Evolutionary conservation across 352 stramenopile genomes (phyloP).

Genomic region (Thalassiosira livingstoniorum): DNA sequence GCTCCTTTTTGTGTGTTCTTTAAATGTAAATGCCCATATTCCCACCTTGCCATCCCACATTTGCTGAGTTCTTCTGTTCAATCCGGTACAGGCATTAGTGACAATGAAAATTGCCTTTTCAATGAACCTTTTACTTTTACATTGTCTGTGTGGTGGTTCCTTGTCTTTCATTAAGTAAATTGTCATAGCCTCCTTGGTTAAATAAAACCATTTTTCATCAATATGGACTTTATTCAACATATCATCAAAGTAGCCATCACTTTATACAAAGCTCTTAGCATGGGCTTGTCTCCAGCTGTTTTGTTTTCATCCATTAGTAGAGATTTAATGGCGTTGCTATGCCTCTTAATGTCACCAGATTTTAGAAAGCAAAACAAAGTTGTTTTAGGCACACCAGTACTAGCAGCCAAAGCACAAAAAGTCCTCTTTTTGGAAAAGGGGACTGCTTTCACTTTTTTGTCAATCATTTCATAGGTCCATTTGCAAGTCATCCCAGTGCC

Average conservation of each 20-base stretch:
- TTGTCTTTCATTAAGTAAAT: conserved; percentile 14
- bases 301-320: background rate
- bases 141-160: background rate
- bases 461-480: too few relatives aligned
- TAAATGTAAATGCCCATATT: conserved; percentile 13
- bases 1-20: background rate
- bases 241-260: background rate
- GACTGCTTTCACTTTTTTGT: too few relatives aligned
- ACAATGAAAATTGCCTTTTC: conserved; percentile 25
- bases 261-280: background rate
- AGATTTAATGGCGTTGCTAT: background rate
- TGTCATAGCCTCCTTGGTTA: background rate
- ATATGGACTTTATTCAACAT: conserved; percentile 8
- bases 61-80: background rate
- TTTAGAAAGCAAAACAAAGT: too few relatives aligned
- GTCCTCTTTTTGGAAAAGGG: too few relatives aligned
- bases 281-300: background rate
- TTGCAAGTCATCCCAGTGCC: too few relatives aligned
- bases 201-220: conserved; percentile 37
- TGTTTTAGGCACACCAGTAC: too few relatives aligned
- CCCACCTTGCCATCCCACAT: conserved; percentile 42
- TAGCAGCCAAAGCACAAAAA: too few relatives aligned
- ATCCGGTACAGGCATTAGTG: background rate
- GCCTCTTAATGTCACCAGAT: too few relatives aligned
- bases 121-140: conserved; percentile 23